Percentiles rank a stretch among this genome's conserved stretches.
phyloP scores from a whole-genome alignment of 345 rosid species.

The Aurinia saxatilis region DNA sequence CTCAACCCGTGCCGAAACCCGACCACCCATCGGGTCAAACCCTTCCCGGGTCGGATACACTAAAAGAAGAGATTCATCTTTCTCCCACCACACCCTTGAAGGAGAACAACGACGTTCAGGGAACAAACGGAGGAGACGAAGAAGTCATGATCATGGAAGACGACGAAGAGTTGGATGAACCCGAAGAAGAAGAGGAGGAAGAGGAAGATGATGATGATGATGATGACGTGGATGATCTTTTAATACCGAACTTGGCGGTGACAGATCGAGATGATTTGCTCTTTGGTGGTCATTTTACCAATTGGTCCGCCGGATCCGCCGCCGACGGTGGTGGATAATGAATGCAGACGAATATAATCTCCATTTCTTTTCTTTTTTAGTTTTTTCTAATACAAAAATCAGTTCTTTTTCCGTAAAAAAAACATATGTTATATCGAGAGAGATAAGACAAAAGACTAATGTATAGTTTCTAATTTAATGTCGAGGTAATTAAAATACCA shows the following conservation, averaged over 20 bases:
- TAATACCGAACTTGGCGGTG: constrained; percentile 51
- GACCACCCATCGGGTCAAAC: constrained; percentile 9
- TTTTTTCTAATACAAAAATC: too few species aligned
- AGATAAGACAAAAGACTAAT: constrained; percentile 1
- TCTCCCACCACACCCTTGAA: constrained; percentile 53
- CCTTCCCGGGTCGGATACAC: background rate
- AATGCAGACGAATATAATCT: background rate
- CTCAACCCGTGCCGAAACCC: constrained; percentile 16
- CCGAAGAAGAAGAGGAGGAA: constrained; percentile 18
- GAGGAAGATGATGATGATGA: constrained; percentile 2
- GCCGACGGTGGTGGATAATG: constrained; percentile 28
- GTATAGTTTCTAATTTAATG: constrained; percentile 3
- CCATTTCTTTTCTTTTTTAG: background rate
- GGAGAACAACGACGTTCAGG: constrained; percentile 18
- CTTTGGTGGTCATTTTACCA: constrained; percentile 29
- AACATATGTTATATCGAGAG: background rate
- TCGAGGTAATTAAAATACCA: background rate
- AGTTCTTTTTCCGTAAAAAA: background rate
- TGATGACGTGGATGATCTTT: background rate
- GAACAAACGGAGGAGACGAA: constrained; percentile 27
- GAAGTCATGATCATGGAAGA: constrained; percentile 28
- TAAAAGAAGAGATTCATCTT: constrained; percentile 30
- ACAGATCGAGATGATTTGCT: constrained; percentile 49
- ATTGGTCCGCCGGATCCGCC: constrained; percentile 35
- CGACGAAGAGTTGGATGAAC: background rate